Evolutionary conservation across 495 filamentous ascomycete species (phyloP).

Genomic region (Neurospora sp.): DNA sequence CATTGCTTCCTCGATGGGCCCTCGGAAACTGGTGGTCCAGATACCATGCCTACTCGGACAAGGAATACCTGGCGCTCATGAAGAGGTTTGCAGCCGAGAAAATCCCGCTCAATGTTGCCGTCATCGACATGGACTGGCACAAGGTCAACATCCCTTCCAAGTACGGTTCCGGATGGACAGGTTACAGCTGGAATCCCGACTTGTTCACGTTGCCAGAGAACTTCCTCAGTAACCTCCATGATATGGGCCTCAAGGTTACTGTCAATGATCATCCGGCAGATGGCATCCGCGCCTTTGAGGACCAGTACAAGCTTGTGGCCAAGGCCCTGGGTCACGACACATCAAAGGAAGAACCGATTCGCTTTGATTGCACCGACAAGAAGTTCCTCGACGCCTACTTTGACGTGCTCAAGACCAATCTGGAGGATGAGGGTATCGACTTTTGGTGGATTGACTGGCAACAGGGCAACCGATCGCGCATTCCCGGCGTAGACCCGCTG

Average conservation of each 20-base stretch:
- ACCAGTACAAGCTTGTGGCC: constrained; percentile 43
- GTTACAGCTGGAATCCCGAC: constrained; percentile 49
- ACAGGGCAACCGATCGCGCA: constrained; percentile 40
- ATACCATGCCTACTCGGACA: constrained; percentile 41
- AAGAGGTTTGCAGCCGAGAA: constrained; percentile 34
- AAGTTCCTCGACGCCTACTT: constrained; percentile 49
- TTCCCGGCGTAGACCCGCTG: constrained; percentile 48
- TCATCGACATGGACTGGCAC: constrained; percentile 59
- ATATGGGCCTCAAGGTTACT: constrained; percentile 33
- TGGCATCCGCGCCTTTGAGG: constrained; percentile 43
- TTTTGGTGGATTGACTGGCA: constrained; percentile 61
- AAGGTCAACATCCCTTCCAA: constrained; percentile 25
- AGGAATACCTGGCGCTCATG: constrained; percentile 45
- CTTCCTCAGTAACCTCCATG: constrained; percentile 36
- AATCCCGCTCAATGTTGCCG: constrained; percentile 45
- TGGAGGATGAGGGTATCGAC: constrained; percentile 43
- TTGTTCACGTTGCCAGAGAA: constrained; percentile 42
- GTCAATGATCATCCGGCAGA: constrained; percentile 50
- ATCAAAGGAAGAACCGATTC: constrained; percentile 32
- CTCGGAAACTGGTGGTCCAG: constrained; percentile 58
- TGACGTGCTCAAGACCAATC: constrained; percentile 39
- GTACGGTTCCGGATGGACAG: constrained; percentile 45
- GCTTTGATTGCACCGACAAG: constrained; percentile 43
- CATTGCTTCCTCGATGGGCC: constrained; percentile 44
- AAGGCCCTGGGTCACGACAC: constrained; percentile 36